Percentiles rank a stretch among this genome's conserved stretches.
Conservation (phyloP, 257 asterid species). For the Plantago major region DNA sequence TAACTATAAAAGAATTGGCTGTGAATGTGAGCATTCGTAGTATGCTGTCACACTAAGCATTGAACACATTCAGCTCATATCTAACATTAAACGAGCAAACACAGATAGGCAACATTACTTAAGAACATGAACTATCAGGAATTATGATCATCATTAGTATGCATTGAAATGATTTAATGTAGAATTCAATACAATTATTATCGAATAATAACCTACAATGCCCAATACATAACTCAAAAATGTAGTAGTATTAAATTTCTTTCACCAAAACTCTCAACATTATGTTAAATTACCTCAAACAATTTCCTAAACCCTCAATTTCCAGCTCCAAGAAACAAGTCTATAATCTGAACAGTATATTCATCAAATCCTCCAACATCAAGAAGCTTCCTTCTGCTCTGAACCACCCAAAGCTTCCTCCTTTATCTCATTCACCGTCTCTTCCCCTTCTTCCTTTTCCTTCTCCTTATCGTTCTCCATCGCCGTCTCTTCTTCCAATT, state of each 20-base stretch:
- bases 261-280: conserved; percentile 18
- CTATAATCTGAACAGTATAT: conserved; percentile 2
- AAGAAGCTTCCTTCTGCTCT: conserved; percentile 14
- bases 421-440: not conserved
- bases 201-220: not conserved
- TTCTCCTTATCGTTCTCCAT: not conserved
- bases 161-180: conserved; percentile 10
- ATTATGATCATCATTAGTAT: conserved; percentile 15
- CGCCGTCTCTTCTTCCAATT: conserved; percentile 39
- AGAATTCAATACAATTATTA: conserved; percentile 6
- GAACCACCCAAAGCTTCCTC: too few relatives aligned
- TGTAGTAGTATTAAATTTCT: conserved; percentile 19
- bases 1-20: too few relatives aligned
- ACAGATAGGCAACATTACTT: not conserved
- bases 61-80: too few relatives aligned
- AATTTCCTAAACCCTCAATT: conserved; percentile 20
- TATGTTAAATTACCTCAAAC: conserved; percentile 23
- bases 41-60: too few relatives aligned
- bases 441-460: conserved; percentile 6
- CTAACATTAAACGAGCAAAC: too few relatives aligned
- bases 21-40: too few relatives aligned
- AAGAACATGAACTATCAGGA: not conserved
- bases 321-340: conserved; percentile 11
- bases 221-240: conserved; percentile 31
- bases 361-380: conserved; percentile 12